These are phyloP conservation scores for Leavenworthia alabamica DNA, from an alignment of 345 rosid species.

Conservation along the genomic window DNA sequence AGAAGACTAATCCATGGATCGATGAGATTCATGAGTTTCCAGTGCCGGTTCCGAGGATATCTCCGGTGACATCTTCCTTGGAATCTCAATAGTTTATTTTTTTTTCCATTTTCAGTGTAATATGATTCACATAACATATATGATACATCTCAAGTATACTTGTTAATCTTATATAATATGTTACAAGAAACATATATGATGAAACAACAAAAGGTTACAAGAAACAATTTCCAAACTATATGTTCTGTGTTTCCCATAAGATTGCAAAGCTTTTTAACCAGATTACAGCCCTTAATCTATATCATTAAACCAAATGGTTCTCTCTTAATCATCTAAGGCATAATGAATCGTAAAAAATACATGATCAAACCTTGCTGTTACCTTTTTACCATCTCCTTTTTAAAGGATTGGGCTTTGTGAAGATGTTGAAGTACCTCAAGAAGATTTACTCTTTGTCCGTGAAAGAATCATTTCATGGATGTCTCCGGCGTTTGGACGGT, in stretches of 20 bases:
- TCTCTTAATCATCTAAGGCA: background rate
- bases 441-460: constrained; percentile 6
- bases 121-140: background rate
- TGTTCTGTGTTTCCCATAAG: constrained; percentile 21
- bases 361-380: background rate
- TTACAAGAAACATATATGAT: background rate
- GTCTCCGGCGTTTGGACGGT: constrained; percentile 59
- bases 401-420: constrained; percentile 8
- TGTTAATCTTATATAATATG: background rate
- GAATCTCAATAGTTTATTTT: background rate
- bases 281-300: constrained; percentile 6
- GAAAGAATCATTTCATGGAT: constrained; percentile 45
- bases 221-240: constrained; percentile 2
- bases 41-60: constrained; percentile 29
- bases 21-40: constrained; percentile 51
- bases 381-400: constrained; percentile 8
- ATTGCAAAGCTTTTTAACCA: background rate
- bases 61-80: constrained; percentile 15
- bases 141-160: background rate
- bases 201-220: constrained; percentile 8
- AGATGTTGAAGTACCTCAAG: constrained; percentile 1
- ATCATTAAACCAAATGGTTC: background rate
- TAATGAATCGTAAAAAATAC: background rate
- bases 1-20: constrained; percentile 54
- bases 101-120: background rate